Percentiles rank a stretch among this genome's conserved stretches.
These are phyloP conservation scores for Lichtheimia corymbifera DNA, from an alignment of 371 early-diverging fungal species.

Conservation along the genomic window DNA sequence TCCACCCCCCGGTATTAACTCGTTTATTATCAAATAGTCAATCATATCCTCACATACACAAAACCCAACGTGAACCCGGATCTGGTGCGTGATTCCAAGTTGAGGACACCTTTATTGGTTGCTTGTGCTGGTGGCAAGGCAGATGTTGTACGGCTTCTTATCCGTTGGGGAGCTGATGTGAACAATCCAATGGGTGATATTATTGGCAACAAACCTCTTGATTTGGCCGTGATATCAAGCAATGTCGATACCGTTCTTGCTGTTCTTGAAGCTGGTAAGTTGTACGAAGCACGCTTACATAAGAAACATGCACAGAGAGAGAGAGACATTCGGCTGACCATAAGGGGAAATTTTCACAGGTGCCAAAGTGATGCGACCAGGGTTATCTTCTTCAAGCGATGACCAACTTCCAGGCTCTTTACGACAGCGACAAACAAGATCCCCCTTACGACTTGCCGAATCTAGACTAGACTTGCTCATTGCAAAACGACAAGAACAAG, in stretches of 20 bases:
- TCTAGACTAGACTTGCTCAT: conserved; percentile 41
- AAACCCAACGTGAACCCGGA: conserved; percentile 38
- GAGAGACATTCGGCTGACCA: background rate
- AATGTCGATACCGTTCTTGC: conserved; percentile 45
- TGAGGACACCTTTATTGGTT: conserved; percentile 46
- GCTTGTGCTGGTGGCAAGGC: conserved; percentile 51
- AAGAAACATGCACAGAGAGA: background rate
- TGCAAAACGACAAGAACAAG: background rate
- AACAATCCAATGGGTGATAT: conserved; percentile 51
- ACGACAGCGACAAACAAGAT: conserved; percentile 14
- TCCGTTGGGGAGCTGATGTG: conserved; percentile 43
- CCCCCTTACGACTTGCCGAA: conserved; percentile 40
- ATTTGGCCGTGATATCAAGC: conserved; percentile 48
- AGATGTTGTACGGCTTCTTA: conserved; percentile 31
- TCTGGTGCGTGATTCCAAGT: conserved; percentile 43
- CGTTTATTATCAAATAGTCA: conserved; percentile 19
- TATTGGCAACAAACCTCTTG: conserved; percentile 48
- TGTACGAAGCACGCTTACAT: background rate
- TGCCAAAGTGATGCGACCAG: conserved; percentile 18
- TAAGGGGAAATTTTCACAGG: conserved; percentile 9
- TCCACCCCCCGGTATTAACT: too few species aligned
- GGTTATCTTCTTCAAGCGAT: background rate
- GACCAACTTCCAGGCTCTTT: background rate
- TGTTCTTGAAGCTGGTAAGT: conserved; percentile 40
- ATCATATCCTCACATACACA: conserved; percentile 25